A percentile compares a stretch with the other conserved stretches of the same genome.
phyloP scores from a whole-genome alignment of 2,329 filamentous ascomycete genomes.

The Fusarium sp. region DNA sequence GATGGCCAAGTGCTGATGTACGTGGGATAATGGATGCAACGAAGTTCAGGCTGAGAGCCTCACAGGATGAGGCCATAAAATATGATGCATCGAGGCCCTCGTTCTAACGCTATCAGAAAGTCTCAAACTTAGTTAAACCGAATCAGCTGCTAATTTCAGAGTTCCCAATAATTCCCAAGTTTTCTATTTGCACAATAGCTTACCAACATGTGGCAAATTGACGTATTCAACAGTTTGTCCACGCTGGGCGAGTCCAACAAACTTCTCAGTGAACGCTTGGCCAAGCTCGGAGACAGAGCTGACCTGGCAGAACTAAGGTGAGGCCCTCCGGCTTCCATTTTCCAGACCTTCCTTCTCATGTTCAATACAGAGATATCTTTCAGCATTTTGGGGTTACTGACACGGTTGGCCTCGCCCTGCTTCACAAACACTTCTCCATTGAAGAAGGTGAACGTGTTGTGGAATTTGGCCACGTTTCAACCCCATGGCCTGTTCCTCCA shows the following conservation, averaged over 20 bases:
- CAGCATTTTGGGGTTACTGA: neutral
- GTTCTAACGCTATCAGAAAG: neutral
- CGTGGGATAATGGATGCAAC: neutral
- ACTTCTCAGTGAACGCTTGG: neutral
- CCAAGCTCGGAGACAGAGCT: neutral
- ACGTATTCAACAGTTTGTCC: neutral
- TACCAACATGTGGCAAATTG: neutral
- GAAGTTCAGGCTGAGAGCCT: neutral
- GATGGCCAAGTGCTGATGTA: neutral
- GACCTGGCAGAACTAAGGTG: neutral
- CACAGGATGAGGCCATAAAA: neutral
- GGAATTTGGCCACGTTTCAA: neutral
- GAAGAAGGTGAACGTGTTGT: neutral
- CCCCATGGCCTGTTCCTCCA: neutral
- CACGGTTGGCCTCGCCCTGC: neutral
- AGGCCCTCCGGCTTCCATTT: accelerated
- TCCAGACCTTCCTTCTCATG: neutral
- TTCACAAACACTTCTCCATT: neutral
- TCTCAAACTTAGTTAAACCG: neutral
- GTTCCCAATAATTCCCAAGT: accelerated
- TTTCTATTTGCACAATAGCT: neutral
- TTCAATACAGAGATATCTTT: neutral
- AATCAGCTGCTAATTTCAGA: neutral
- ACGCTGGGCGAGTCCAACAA: neutral
- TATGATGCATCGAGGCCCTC: neutral